phyloP scores from a whole-genome alignment of 1,284 basidiomycete species.

The Cutaneotrichosporon spelunceum region DNA sequence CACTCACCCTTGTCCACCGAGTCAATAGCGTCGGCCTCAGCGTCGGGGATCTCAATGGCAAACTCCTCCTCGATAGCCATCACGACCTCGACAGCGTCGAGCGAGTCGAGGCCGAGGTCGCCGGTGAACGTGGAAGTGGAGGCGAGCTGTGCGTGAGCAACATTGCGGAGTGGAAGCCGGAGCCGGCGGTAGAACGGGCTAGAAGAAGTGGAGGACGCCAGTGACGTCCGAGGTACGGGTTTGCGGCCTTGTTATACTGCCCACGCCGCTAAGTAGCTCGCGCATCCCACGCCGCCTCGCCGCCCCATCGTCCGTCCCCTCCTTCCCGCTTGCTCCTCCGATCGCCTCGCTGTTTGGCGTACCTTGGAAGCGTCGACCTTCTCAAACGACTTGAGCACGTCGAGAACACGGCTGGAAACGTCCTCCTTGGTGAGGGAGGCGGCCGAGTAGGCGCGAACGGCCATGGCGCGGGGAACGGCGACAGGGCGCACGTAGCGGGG shows the following conservation, averaged over 20 bases:
- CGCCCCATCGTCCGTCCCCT: background rate
- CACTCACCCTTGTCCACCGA: constrained; percentile 86
- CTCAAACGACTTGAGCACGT: constrained; percentile 91
- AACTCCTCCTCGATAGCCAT: constrained; percentile 99
- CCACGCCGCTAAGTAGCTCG: background rate
- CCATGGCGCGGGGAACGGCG: constrained; percentile 9
- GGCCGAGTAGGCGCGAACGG: constrained; percentile 64
- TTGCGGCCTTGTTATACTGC: background rate
- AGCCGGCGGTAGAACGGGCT: background rate
- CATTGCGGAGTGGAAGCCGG: background rate
- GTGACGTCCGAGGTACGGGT: constrained; percentile 3
- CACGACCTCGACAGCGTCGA: constrained; percentile 97
- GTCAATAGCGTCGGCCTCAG: constrained; percentile 95
- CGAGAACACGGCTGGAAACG: constrained; percentile 77
- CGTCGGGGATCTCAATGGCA: constrained; percentile 76
- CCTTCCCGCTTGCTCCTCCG: background rate
- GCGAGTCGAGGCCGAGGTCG: constrained; percentile 92
- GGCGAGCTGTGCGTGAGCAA: constrained; percentile 60
- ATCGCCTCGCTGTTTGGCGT: constrained; percentile 24
- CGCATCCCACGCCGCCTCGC: background rate
- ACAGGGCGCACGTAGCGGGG: constrained; percentile 19
- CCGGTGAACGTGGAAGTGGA: constrained; percentile 71
- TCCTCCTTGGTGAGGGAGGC: constrained; percentile 69
- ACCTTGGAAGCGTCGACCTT: constrained; percentile 88
- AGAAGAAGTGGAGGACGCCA: constrained; percentile 1